Conservation (phyloP, 1,139 yeast species). For the Magnusiomyces clavatus region DNA sequence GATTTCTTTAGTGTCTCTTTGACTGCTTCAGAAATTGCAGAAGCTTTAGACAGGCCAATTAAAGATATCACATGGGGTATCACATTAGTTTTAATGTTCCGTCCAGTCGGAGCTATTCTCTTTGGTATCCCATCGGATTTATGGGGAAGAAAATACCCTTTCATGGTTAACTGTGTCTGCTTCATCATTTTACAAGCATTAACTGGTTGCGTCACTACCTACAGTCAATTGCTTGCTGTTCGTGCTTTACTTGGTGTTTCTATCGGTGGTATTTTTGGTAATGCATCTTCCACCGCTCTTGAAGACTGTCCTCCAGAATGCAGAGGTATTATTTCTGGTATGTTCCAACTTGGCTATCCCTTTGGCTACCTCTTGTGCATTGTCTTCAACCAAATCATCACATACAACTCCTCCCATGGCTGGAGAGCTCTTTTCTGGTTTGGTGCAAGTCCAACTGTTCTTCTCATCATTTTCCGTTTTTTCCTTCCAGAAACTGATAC, state of each 20-base stretch:
- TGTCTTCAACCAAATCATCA: conserved; percentile 50
- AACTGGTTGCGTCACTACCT: conserved; percentile 62
- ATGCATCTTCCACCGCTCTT: conserved; percentile 58
- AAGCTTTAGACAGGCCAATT: conserved; percentile 41
- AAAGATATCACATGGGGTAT: conserved; percentile 71
- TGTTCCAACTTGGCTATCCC: conserved; percentile 68
- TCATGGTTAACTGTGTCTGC: conserved; percentile 44
- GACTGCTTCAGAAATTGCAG: conserved; percentile 50
- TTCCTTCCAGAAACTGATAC: conserved; percentile 54
- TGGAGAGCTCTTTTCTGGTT: conserved; percentile 84
- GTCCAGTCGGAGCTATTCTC: conserved; percentile 69
- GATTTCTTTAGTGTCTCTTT: conserved; percentile 68
- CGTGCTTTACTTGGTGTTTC: conserved; percentile 60
- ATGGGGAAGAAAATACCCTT: conserved; percentile 70
- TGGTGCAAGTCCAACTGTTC: conserved; percentile 59
- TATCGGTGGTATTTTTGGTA: conserved; percentile 67
- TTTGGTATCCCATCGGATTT: conserved; percentile 62
- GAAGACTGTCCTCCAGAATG: conserved; percentile 62
- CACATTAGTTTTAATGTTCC: conserved; percentile 67
- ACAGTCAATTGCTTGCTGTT: conserved; percentile 59
- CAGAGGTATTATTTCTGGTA: conserved; percentile 53
- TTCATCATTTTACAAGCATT: conserved; percentile 60
- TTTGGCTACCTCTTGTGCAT: conserved; percentile 61
- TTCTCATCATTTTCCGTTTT: conserved; percentile 49
- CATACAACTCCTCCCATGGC: conserved; percentile 42